Evolutionary conservation across 768 basidiomycete genomes (phyloP).

Genomic region (Termitomyces sp.): DNA sequence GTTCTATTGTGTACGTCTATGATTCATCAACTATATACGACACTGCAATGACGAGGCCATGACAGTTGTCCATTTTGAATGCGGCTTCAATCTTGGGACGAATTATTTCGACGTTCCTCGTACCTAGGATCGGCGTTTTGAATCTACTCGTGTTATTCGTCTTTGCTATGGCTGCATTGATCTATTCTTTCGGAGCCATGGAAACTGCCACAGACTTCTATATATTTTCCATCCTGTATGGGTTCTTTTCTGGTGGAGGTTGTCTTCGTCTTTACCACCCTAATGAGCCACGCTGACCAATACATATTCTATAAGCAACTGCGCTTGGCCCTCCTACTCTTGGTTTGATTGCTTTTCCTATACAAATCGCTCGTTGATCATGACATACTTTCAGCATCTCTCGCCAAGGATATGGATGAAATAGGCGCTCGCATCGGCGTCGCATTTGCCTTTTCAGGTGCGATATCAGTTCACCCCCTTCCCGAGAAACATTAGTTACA

Average conservation of each 20-base stretch:
- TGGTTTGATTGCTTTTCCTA: not conserved
- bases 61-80: not conserved
- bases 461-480: not conserved
- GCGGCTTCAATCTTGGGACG: not conserved
- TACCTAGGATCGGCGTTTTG: not conserved
- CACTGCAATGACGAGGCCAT: not conserved
- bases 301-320: not conserved
- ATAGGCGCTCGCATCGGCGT: not conserved
- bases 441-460: not conserved
- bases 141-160: not conserved
- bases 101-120: not conserved
- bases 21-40: not conserved
- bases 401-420: not conserved
- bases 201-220: not conserved
- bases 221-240: not conserved
- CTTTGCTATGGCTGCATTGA: not conserved
- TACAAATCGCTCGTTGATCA: not conserved
- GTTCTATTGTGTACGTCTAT: conserved; percentile 39
- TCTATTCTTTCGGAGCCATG: not conserved
- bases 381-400: not conserved
- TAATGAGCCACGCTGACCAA: not conserved
- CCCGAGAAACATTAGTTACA: too few relatives aligned
- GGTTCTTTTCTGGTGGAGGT: conserved; percentile 3
- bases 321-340: not conserved
- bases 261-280: not conserved